phyloP scores from a whole-genome alignment of 78 protist species.

The Isochrysis galbana region DNA sequence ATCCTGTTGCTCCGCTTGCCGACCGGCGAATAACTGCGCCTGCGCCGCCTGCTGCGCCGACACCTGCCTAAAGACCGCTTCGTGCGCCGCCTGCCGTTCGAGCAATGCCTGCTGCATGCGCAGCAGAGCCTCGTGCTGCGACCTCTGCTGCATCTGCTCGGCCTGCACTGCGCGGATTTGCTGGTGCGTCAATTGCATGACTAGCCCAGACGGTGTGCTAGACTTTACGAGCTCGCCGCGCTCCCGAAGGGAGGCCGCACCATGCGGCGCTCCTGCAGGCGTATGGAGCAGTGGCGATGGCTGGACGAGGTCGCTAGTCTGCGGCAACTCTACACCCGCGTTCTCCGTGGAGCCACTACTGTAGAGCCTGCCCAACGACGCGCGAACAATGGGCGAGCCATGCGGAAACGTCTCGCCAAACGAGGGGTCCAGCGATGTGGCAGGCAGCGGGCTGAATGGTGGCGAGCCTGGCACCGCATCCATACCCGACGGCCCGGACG shows the following conservation, averaged over 20 bases:
- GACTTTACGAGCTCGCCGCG: neutral
- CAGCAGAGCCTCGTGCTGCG: neutral
- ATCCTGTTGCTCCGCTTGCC: no score
- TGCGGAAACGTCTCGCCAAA: no score
- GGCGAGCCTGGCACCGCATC: no score
- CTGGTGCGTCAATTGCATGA: neutral
- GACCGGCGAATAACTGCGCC: no score
- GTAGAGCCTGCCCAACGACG: no score
- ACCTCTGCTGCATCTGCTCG: neutral
- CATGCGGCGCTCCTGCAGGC: neutral
- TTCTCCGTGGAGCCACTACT: neutral
- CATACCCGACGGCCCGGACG: no score
- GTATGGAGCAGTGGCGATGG: no score
- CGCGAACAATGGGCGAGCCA: no score
- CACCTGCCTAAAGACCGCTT: neutral
- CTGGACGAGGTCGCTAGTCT: no score
- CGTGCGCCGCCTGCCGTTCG: neutral
- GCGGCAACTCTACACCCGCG: neutral
- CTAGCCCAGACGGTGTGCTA: neutral
- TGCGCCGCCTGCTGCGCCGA: neutral
- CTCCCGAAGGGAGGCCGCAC: neutral
- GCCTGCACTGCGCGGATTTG: neutral
- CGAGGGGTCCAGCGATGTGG: no score
- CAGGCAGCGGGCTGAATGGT: no score
- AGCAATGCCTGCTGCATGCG: neutral